phyloP scores from a whole-genome alignment of 2,329 filamentous ascomycete species.

The Aureobasidium sp. region DNA sequence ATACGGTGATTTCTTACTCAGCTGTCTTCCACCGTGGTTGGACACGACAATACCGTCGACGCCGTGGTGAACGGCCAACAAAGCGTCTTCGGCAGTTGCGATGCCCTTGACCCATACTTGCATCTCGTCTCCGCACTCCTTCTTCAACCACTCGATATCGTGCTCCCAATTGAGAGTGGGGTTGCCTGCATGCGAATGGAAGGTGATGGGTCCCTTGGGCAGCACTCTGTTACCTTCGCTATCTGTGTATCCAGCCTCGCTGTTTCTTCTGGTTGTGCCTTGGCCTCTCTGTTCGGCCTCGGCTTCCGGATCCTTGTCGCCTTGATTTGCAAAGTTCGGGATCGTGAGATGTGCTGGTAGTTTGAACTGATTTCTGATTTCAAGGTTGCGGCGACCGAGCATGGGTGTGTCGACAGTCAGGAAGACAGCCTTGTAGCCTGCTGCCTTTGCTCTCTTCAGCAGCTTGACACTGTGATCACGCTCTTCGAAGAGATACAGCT shows the following conservation, averaged over 20 bases:
- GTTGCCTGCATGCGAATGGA: constrained; percentile 32
- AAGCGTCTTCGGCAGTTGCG: constrained; percentile 33
- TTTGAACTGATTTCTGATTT: constrained; percentile 46
- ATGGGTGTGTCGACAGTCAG: constrained; percentile 49
- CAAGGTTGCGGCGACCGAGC: constrained; percentile 46
- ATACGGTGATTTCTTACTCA: too few species aligned
- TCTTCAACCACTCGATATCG: constrained; percentile 42
- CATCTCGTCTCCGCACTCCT: constrained; percentile 36
- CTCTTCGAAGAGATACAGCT: constrained; percentile 48
- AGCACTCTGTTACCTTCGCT: constrained; percentile 14
- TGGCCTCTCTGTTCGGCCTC: constrained; percentile 11
- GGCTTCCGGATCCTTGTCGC: constrained; percentile 15
- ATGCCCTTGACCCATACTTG: constrained; percentile 41
- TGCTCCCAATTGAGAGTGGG: constrained; percentile 38
- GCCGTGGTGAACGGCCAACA: constrained; percentile 35
- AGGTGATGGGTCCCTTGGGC: constrained; percentile 29
- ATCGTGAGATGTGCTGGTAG: constrained; percentile 27
- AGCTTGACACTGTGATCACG: constrained; percentile 39
- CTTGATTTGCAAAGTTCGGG: constrained; percentile 25
- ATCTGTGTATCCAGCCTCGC: constrained; percentile 19
- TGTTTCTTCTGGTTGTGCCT: constrained; percentile 3
- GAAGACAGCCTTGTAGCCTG: constrained; percentile 48
- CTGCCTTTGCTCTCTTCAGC: constrained; percentile 26
- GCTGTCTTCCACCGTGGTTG: constrained; percentile 40
- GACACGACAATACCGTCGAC: constrained; percentile 41